Conservation (phyloP, 192 early-diverging fungal species). For the Martensiomyces pterosporus region DNA sequence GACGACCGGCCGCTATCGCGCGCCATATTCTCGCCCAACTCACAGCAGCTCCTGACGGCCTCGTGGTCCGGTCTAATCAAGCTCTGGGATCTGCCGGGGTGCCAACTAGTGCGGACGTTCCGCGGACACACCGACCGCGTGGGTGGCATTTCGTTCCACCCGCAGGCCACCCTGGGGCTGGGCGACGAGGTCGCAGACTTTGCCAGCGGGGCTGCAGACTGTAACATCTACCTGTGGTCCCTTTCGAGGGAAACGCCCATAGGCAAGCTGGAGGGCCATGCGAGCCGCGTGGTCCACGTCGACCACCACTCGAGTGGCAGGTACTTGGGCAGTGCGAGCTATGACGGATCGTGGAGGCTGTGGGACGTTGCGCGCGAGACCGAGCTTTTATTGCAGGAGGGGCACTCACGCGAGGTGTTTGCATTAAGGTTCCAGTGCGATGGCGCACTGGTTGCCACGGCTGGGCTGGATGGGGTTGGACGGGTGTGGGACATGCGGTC, state of each 20-base stretch:
- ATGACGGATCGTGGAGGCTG: slow-evolving; percentile 91
- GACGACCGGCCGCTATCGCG: slow-evolving; percentile 82
- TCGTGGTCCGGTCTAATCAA: slow-evolving; percentile 83
- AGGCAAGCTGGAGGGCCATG: slow-evolving; percentile 74
- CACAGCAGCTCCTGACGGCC: slow-evolving; percentile 68
- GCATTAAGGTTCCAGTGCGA: slow-evolving; percentile 88
- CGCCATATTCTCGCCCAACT: slow-evolving; percentile 77
- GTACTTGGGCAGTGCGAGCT: slow-evolving; percentile 66
- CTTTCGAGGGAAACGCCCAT: slow-evolving; percentile 77
- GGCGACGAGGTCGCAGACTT: slow-evolving; percentile 62
- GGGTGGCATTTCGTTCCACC: slow-evolving; percentile 87
- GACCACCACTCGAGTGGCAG: slow-evolving; percentile 87
- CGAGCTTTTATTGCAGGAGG: slow-evolving; percentile 88
- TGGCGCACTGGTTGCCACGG: slow-evolving; percentile 85
- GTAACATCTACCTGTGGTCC: slow-evolving; percentile 76
- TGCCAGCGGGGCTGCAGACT: slow-evolving; percentile 81
- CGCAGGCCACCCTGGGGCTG: slow-evolving; percentile 62
- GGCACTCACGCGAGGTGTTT: slow-evolving; percentile 93
- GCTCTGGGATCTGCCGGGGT: slow-evolving; percentile 82
- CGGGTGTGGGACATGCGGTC: slow-evolving; percentile 95
- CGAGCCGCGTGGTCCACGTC: slow-evolving; percentile 76
- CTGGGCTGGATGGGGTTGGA: slow-evolving; percentile 86
- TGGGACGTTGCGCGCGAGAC: slow-evolving; percentile 80
- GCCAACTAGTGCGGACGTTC: slow-evolving; percentile 53
- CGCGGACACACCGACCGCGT: slow-evolving; percentile 87